phyloP scores from a whole-genome alignment of 257 asterid genomes.

The Plectranthus barbatus region DNA sequence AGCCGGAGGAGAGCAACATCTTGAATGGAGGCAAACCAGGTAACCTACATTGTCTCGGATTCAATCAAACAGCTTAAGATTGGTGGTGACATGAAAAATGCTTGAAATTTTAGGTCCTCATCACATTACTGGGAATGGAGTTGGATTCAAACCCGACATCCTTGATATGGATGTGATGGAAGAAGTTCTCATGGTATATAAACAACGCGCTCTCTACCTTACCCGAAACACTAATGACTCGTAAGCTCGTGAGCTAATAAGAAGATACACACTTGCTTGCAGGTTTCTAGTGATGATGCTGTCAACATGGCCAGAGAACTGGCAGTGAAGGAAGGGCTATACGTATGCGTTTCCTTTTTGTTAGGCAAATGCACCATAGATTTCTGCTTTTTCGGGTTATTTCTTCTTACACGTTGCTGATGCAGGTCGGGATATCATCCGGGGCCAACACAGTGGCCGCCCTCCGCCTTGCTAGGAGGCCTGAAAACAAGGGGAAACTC shows the following conservation, averaged over 20 bases:
- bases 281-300: constrained; percentile 93
- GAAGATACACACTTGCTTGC: neutral
- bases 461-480: constrained; percentile 66
- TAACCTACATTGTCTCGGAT: neutral
- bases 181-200: constrained; percentile 79
- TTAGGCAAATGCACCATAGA: no score
- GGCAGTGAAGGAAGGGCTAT: constrained; percentile 90
- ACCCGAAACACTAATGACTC: no score
- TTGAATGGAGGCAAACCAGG: constrained; percentile 99
- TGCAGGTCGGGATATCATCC: constrained; percentile 92
- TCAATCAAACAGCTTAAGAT: no score
- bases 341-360: constrained; percentile 30
- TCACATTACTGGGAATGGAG: constrained; percentile 97
- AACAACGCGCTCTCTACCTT: no score
- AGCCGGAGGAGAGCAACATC: constrained; percentile 85
- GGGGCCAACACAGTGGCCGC: constrained; percentile 98
- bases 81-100: neutral
- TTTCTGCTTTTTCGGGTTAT: constrained; percentile 8
- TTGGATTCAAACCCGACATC: constrained; percentile 97
- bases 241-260: no score
- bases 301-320: constrained; percentile 85
- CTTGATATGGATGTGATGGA: constrained; percentile 97
- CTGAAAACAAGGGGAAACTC: constrained; percentile 94
- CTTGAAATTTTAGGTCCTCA: constrained; percentile 60
- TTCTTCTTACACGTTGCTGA: no score